Evolutionary conservation across 2,329 filamentous ascomycete species (phyloP).

Genomic region (Chlorencoelia australis): DNA sequence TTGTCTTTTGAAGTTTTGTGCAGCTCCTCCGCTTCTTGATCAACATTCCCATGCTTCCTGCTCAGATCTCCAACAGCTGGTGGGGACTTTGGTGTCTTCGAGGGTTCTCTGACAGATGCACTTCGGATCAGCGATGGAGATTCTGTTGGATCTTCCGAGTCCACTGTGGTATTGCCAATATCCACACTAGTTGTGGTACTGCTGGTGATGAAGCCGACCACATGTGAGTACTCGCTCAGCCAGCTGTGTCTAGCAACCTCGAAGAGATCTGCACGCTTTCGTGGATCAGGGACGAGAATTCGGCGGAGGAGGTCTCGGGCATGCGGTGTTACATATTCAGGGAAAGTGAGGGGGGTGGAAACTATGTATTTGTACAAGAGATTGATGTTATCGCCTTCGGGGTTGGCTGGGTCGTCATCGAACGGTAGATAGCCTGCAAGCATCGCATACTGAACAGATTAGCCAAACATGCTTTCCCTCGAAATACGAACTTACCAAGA

Average conservation of each 20-base stretch:
- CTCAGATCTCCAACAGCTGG: constrained; percentile 51
- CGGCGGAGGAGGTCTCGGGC: constrained; percentile 84
- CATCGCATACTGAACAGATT: constrained; percentile 75
- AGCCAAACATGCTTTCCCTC: constrained; percentile 11
- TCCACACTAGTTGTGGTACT: constrained; percentile 81
- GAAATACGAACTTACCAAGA: constrained; percentile 60
- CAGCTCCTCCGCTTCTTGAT: constrained; percentile 53
- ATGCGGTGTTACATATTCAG: constrained; percentile 96
- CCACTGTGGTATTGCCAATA: constrained; percentile 69
- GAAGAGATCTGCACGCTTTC: constrained; percentile 90
- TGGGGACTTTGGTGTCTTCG: constrained; percentile 53
- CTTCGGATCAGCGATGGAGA: constrained; percentile 64
- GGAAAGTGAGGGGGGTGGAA: constrained; percentile 91
- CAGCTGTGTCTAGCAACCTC: constrained; percentile 97
- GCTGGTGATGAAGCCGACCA: constrained; percentile 95
- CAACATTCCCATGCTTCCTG: constrained; percentile 66
- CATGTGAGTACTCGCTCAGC: constrained; percentile 93
- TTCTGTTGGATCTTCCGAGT: constrained; percentile 45
- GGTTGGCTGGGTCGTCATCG: constrained; percentile 95
- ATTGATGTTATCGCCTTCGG: constrained; percentile 98
- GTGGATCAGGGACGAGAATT: constrained; percentile 89
- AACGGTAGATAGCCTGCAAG: constrained; percentile 94
- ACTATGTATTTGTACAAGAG: constrained; percentile 99
- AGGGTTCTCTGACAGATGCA: constrained; percentile 81
- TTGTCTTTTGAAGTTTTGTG: constrained; percentile 64